phyloP scores from a whole-genome alignment of 176 grass and related monocot genomes.

The Oryza meyeriana region DNA sequence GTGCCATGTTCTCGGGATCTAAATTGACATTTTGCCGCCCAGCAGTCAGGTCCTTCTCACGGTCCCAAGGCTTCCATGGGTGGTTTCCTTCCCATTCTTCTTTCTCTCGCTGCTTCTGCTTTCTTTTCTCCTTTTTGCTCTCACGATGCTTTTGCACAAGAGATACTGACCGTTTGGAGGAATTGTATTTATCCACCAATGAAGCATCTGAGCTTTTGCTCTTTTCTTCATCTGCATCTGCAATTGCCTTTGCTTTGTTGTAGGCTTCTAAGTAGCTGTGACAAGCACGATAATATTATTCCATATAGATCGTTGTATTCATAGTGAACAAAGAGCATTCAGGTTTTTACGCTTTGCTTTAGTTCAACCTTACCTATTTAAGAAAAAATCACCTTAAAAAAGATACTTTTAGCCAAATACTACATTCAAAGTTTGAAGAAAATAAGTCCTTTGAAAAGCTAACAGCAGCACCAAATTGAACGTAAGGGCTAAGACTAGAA shows the following conservation, averaged over 20 bases:
- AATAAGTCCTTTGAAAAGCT: background rate
- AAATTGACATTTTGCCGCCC: conserved; percentile 71
- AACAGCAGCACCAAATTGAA: background rate
- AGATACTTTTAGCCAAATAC: background rate
- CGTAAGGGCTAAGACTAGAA: background rate
- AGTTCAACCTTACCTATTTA: background rate
- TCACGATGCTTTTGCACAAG: conserved; percentile 80
- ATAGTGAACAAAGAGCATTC: background rate
- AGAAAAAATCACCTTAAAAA: background rate
- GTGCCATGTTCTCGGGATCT: conserved; percentile 58
- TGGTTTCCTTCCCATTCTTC: conserved; percentile 85
- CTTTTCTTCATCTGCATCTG: conserved; percentile 52
- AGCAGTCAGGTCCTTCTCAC: conserved; percentile 83
- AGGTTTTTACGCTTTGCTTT: background rate
- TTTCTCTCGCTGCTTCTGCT: conserved; percentile 53
- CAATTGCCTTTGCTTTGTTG: conserved; percentile 78
- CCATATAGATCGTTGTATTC: background rate
- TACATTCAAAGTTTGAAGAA: background rate
- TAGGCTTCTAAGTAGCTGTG: conserved; percentile 96
- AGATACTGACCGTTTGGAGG: conserved; percentile 60
- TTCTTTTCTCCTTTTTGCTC: conserved; percentile 68
- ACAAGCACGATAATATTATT: conserved; percentile 17
- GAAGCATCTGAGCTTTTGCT: conserved; percentile 47
- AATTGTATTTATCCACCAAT: conserved; percentile 85
- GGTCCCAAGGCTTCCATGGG: conserved; percentile 98